phyloP scores from a whole-genome alignment of 2,329 filamentous ascomycete genomes.

The Sporothrix pallida region DNA sequence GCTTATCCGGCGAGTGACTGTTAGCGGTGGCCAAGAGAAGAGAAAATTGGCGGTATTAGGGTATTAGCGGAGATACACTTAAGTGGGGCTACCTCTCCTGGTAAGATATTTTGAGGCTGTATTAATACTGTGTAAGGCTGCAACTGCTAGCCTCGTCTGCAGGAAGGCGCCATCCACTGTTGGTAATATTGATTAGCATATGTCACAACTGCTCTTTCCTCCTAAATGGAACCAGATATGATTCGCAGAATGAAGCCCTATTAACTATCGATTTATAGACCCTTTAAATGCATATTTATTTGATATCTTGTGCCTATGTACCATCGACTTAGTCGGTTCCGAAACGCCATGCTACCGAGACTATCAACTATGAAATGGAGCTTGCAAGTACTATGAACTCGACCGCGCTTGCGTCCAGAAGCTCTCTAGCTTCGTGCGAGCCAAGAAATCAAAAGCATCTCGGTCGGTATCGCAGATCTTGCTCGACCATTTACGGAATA shows the following conservation, averaged over 20 bases:
- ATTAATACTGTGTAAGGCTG: constrained; percentile 12
- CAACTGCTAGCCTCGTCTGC: constrained; percentile 17
- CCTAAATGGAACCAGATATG: too few species aligned
- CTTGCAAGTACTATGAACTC: neutral
- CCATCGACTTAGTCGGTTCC: neutral
- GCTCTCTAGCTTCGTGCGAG: constrained; percentile 87
- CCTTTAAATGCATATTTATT: neutral
- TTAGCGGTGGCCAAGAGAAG: constrained; percentile 13
- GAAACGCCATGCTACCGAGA: constrained; percentile 7
- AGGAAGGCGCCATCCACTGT: neutral
- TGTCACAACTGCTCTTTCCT: neutral
- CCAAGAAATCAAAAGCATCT: constrained; percentile 80
- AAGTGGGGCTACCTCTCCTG: neutral
- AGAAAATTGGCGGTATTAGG: neutral
- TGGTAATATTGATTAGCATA: neutral
- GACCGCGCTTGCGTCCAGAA: constrained; percentile 89
- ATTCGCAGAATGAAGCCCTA: too few species aligned
- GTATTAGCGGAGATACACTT: constrained; percentile 15
- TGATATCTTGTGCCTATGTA: constrained; percentile 6
- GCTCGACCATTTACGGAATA: constrained; percentile 86
- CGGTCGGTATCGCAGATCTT: constrained; percentile 92
- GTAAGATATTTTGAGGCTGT: neutral
- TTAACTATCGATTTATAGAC: too few species aligned
- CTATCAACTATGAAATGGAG: neutral
- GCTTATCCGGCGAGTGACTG: constrained; percentile 24